Base-by-base conservation (phyloP, 1,139 yeast species). In the Pichia sp. region DNA sequence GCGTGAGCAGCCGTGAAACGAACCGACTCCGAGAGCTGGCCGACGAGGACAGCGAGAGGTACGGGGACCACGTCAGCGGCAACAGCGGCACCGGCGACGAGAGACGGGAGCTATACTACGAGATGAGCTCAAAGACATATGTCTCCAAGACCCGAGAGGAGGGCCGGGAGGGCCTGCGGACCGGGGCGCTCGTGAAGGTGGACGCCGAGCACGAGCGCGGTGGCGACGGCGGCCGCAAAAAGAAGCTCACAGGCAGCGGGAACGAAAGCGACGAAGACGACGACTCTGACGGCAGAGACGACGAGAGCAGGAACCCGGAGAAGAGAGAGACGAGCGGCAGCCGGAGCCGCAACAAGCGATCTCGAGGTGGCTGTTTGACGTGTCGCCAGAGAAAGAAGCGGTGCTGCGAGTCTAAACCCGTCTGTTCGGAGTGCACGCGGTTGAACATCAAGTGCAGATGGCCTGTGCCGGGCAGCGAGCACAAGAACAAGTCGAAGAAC, bases 361-460 rank as follows among this genome's bases (percentile, higher is more conserved):
- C 85, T 2, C 74, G 75, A 60, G 75, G 74, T 60, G 93, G 93
- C 0, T 86, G 93, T 66, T 69, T 84, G 48, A 84, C 91, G 0
- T 86, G 93, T 63, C 81, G 89, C 57, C 75, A 78, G 49, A 71
- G 93, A 45, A 86, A 86, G 74, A 86, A 86, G 68, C 80, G 88
- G 61, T 86, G 93, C 63, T 83, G 85, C 63, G 93, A 86, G 65
- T 67, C 67, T 0, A 75, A 75, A 55, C 93, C 93, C 2, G 64
- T 66, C 2, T 86, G 93, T 64, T 66, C 73, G 0, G 88, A 85
- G 55, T 85, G 91, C 67, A 56, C 64, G 6, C 69, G 91, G 55
- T 68, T 85, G 34, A 73, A 76, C 2, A 73, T 83, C 50, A 75
- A 73, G 36, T 85, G 91, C 65, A 71, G 70, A 30, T 80, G 83